Evolutionary conservation across 495 filamentous ascomycete species (phyloP).

Genomic region (Usnea hakonensis): DNA sequence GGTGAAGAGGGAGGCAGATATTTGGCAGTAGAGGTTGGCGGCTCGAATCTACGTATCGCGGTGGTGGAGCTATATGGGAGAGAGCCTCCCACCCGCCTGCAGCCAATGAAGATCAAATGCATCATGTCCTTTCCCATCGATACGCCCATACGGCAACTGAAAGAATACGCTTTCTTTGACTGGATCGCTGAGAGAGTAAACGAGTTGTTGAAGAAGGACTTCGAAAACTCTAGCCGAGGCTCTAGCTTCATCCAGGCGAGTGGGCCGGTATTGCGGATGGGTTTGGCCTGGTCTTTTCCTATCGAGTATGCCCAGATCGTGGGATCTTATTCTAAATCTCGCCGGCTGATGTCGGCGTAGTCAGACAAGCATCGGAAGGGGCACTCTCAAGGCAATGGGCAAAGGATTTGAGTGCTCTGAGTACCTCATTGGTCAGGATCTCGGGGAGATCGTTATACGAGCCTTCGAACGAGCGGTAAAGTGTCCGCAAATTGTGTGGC

Average conservation of each 20-base stretch:
- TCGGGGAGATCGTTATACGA: constrained; percentile 49
- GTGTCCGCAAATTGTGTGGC: too few relatives aligned
- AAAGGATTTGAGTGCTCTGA: constrained; percentile 58
- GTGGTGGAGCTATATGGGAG: constrained; percentile 50
- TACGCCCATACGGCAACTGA: constrained; percentile 43
- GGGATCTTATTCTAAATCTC: not conserved
- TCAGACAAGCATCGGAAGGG: constrained; percentile 51
- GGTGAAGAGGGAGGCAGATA: constrained; percentile 54
- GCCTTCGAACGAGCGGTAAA: constrained; percentile 46
- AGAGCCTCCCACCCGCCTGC: constrained; percentile 30
- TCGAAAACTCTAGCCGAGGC: not conserved
- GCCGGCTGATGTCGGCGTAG: constrained; percentile 22
- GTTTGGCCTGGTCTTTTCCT: constrained; percentile 63
- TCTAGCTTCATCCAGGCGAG: constrained; percentile 34
- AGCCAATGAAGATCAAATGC: constrained; percentile 46
- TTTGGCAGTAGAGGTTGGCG: constrained; percentile 58
- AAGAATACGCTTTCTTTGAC: constrained; percentile 54
- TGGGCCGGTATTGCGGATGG: constrained; percentile 47
- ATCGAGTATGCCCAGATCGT: constrained; percentile 43
- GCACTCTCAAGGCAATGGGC: constrained; percentile 55
- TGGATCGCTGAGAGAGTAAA: constrained; percentile 57
- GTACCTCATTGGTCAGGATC: constrained; percentile 48
- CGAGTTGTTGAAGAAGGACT: constrained; percentile 38
- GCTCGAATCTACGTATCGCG: constrained; percentile 58
- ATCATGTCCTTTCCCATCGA: constrained; percentile 48